Percentiles rank a stretch among this genome's conserved stretches.
Evolutionary conservation across 257 asterid genomes (phyloP).

Genomic region (Gynochthodes officinalis): DNA sequence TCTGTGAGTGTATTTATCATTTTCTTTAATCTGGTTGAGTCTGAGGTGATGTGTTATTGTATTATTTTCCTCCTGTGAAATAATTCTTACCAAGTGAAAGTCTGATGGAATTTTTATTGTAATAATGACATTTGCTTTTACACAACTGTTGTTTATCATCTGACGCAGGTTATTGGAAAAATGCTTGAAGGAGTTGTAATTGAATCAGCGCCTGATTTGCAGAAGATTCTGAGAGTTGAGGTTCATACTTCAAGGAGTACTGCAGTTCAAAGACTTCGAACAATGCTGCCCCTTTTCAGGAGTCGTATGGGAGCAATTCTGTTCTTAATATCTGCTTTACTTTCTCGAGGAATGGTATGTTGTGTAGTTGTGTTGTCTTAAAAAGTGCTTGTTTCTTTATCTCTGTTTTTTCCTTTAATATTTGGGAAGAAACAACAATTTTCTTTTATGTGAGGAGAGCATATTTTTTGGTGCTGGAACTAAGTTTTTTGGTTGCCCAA

Average conservation of each 20-base stretch:
- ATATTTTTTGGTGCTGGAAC: not conserved
- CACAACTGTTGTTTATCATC: not conserved
- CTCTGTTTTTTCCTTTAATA: not conserved
- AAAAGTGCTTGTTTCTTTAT: not conserved
- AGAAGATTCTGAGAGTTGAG: conserved; percentile 57
- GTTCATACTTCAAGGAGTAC: conserved; percentile 48
- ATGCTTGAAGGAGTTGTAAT: conserved; percentile 66
- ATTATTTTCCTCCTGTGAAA: not conserved
- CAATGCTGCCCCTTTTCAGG: conserved; percentile 70
- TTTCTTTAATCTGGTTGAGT: not conserved
- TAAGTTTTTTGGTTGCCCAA: not conserved
- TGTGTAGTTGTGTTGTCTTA: conserved; percentile 19
- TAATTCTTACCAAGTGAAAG: not conserved
- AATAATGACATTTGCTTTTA: not conserved
- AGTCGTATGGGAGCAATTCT: conserved; percentile 97
- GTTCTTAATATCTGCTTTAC: conserved; percentile 83
- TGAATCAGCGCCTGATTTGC: conserved; percentile 78
- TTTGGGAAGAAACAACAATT: not conserved
- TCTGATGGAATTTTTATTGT: not conserved
- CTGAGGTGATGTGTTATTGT: not conserved
- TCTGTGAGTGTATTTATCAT: conserved; percentile 38
- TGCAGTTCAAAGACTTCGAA: conserved; percentile 62
- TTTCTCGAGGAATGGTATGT: conserved; percentile 92
- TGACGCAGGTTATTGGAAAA: conserved; percentile 58
- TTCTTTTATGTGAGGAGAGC: no score